These are phyloP conservation scores for Fusarium metavorans DNA, from an alignment of 2,329 filamentous ascomycete genomes.

Conservation along the genomic window DNA sequence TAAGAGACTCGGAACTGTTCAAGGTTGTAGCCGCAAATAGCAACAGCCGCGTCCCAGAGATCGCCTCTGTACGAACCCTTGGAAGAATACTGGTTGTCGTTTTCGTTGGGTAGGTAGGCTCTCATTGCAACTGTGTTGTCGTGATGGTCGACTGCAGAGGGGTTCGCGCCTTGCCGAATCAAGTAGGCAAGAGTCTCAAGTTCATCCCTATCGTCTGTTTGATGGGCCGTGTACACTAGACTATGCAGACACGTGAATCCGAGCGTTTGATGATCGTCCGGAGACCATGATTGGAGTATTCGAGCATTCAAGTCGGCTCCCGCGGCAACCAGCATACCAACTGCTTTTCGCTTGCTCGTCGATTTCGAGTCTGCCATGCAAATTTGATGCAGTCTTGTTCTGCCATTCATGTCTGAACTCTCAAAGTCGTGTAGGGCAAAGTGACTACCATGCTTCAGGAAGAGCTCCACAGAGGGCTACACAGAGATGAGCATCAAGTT, in stretches of 20 bases:
- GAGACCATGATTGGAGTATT: conserved; percentile 1
- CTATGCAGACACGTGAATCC: conserved; percentile 11
- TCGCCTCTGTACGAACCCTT: conserved; percentile 25
- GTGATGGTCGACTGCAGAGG: not conserved
- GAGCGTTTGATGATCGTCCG: conserved; percentile 7
- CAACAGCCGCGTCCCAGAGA: conserved; percentile 26
- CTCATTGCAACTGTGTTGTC: not conserved
- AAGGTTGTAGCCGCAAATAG: conserved; percentile 11
- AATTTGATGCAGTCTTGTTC: conserved; percentile 11
- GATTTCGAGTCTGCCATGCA: conserved; percentile 9
- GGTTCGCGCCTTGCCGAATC: conserved; percentile 1
- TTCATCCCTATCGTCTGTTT: not conserved
- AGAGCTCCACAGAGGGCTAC: conserved; percentile 7
- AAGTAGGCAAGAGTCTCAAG: not conserved
- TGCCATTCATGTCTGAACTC: conserved; percentile 12
- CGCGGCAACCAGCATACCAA: conserved; percentile 1
- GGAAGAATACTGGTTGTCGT: conserved; percentile 9
- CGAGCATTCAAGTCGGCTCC: not conserved
- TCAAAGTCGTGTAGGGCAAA: conserved; percentile 9
- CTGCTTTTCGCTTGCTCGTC: conserved; percentile 8
- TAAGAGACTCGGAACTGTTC: not conserved
- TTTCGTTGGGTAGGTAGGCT: conserved; percentile 8
- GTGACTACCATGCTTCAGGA: not conserved
- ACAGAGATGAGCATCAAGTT: not conserved
- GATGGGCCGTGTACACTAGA: conserved; percentile 5